phyloP scores from a whole-genome alignment of 805 yeast species.

The Ogataea allantospora region DNA sequence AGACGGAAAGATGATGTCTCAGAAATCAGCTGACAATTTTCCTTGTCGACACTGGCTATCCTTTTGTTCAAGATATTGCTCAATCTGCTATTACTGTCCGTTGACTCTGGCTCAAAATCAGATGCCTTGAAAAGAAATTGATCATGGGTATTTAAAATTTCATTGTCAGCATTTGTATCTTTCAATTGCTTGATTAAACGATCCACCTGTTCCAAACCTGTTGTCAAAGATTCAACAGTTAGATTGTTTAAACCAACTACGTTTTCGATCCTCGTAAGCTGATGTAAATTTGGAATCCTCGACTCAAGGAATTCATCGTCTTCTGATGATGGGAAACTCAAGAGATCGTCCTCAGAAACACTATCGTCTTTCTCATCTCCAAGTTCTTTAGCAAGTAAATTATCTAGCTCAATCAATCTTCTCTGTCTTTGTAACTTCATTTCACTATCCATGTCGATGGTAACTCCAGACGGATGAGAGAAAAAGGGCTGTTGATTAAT shows the following conservation, averaged over 20 bases:
- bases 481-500: slow-evolving; percentile 25
- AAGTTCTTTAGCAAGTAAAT: slow-evolving; percentile 19
- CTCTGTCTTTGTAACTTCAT: slow-evolving; percentile 34
- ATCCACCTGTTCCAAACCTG: slow-evolving; percentile 33
- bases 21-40: slow-evolving; percentile 25
- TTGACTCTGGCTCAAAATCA: background rate
- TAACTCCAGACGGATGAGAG: slow-evolving; percentile 26
- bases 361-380: slow-evolving; percentile 15
- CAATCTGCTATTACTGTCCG: background rate
- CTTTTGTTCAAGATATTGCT: background rate
- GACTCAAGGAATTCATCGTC: slow-evolving; percentile 24
- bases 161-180: slow-evolving; percentile 18
- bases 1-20: slow-evolving; percentile 26
- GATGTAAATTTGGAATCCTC: slow-evolving; percentile 12
- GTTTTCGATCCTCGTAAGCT: slow-evolving; percentile 13
- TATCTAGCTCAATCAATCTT: slow-evolving; percentile 29
- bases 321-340: slow-evolving; percentile 27
- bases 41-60: slow-evolving; percentile 4
- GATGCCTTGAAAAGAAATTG: slow-evolving; percentile 9
- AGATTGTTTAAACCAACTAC: slow-evolving; percentile 2
- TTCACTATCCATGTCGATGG: slow-evolving; percentile 27
- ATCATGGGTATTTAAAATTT: slow-evolving; percentile 17
- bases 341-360: slow-evolving; percentile 18
- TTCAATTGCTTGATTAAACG: slow-evolving; percentile 27
- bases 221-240: slow-evolving; percentile 20